Evolutionary conservation across 495 filamentous ascomycete genomes (phyloP).

Genomic region (Astrothelium subdiscretum): DNA sequence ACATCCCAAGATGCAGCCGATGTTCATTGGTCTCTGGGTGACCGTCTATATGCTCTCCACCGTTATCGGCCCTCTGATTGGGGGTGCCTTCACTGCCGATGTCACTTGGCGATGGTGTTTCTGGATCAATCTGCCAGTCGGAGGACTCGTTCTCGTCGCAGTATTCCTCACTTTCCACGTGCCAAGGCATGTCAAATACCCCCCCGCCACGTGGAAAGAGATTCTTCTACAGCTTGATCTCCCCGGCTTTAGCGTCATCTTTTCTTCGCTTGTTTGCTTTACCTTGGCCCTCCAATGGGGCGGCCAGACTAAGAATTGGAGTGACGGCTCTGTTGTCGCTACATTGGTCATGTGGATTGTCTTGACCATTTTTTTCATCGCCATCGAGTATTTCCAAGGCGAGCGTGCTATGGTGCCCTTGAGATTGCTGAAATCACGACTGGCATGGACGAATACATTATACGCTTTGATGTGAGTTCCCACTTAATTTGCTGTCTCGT

Average conservation of each 20-base stretch:
- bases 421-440: conserved; percentile 12
- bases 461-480: conserved; percentile 26
- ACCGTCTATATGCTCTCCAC: conserved; percentile 32
- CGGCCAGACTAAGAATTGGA: conserved; percentile 16
- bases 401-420: conserved; percentile 17
- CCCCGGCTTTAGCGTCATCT: conserved; percentile 8
- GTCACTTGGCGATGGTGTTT: conserved; percentile 41
- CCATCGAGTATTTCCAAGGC: conserved; percentile 8
- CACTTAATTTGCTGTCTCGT: too few relatives aligned
- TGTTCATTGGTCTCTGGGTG: conserved; percentile 36
- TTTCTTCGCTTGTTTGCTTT: conserved; percentile 14
- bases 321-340: conserved; percentile 32
- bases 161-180: conserved; percentile 30
- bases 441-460: conserved; percentile 5
- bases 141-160: conserved; percentile 28
- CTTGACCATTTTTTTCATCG: conserved; percentile 9
- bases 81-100: conserved; percentile 35
- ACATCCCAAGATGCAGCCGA: conserved; percentile 22
- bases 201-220: conserved; percentile 18
- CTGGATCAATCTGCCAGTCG: conserved; percentile 43
- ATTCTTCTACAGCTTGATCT: conserved; percentile 19
- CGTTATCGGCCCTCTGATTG: conserved; percentile 37
- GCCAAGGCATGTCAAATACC: conserved; percentile 11
- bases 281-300: conserved; percentile 21
- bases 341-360: conserved; percentile 30